Base-by-base conservation (phyloP, 257 asterid species). In the Fraxinus quadrangulata region DNA sequence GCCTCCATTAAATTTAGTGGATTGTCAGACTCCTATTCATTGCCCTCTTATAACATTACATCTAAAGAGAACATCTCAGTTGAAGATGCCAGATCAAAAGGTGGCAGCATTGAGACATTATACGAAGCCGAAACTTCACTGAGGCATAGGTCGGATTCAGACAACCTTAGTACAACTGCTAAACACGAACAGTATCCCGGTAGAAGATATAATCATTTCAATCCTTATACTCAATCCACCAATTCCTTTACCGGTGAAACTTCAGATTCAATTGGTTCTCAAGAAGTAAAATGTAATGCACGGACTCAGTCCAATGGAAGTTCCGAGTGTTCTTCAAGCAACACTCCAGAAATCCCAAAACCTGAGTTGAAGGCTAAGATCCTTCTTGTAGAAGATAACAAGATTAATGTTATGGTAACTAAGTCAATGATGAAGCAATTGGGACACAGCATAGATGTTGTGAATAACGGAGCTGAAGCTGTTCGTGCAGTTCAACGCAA, bases 321-420 rank as follows among this genome's bases (percentile, higher is more conserved):
- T 77, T 84, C 90, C 0, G 89, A 83, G 73, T 87, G 91, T 72
- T 90, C 89, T 65, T 82, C 92, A 11, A 81, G 91, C 70, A 86
- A 78, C 45, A 77, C 74, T 72, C 82, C 80, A 17, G 90, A 86
- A 70, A 75, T n/a, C 45, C 54, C 79, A 10, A 80, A 81, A 82
- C 70, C 76, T 3, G 80, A 79, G 65, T 6, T 33, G 24, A 87
- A 84, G 72, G 97, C 94, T 24, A 94, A 81, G 84, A 94, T 94
- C 56, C 97, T 94, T 70, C 94, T 94, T 2, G 98, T 92, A 69
- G 98, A 92, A 73, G 97, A 94, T 73, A 92, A 80, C 90, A 90
- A 89, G 89, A 88, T 91, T 11, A 92, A 90, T 67, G 92, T 94
- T 77, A 89, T 92, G 93, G 98, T 92, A n/a, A 85, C 97, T 1